Percentiles rank a stretch among this genome's conserved stretches.
These are phyloP conservation scores for Cryoendolithus antarcticus DNA, from an alignment of 2,329 filamentous ascomycete species.

Conservation along the genomic window DNA sequence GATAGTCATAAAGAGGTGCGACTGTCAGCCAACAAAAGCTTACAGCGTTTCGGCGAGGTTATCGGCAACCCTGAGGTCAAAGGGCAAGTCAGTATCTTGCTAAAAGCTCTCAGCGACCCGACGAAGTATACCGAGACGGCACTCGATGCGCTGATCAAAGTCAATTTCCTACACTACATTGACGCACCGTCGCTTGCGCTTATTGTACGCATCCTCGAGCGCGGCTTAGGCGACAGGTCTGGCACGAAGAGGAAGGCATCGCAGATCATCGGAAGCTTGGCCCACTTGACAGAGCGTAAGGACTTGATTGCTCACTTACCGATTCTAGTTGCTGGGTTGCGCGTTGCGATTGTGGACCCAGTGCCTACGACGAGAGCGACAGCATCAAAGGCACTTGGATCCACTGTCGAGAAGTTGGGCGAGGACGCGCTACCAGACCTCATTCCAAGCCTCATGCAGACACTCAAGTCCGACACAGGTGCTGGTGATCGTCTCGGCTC, in stretches of 20 bases:
- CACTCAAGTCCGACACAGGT: constrained; percentile 91
- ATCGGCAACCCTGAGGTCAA: constrained; percentile 98
- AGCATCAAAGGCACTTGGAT: constrained; percentile 87
- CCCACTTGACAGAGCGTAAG: constrained; percentile 91
- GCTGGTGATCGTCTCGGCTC: constrained; percentile 93
- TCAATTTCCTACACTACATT: constrained; percentile 97
- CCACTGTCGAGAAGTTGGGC: constrained; percentile 93
- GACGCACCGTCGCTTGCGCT: constrained; percentile 91
- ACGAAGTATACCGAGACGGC: constrained; percentile 96
- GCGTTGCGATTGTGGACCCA: constrained; percentile 81
- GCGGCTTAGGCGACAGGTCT: constrained; percentile 80
- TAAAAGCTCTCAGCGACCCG: constrained; percentile 93
- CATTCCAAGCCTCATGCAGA: constrained; percentile 94
- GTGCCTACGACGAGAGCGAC: constrained; percentile 94
- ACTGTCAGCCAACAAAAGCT: constrained; percentile 78
- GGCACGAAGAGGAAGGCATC: constrained; percentile 92
- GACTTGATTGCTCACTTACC: constrained; percentile 85
- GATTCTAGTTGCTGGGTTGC: constrained; percentile 80
- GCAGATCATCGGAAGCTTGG: constrained; percentile 94
- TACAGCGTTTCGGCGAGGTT: constrained; percentile 96
- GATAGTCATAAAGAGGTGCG: constrained; percentile 98
- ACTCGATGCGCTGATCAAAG: constrained; percentile 85
- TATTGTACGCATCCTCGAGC: constrained; percentile 88
- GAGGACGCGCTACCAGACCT: constrained; percentile 94
- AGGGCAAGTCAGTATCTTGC: constrained; percentile 73